phyloP scores from a whole-genome alignment of 23 red algal species.

The Agarophyton chilense region DNA sequence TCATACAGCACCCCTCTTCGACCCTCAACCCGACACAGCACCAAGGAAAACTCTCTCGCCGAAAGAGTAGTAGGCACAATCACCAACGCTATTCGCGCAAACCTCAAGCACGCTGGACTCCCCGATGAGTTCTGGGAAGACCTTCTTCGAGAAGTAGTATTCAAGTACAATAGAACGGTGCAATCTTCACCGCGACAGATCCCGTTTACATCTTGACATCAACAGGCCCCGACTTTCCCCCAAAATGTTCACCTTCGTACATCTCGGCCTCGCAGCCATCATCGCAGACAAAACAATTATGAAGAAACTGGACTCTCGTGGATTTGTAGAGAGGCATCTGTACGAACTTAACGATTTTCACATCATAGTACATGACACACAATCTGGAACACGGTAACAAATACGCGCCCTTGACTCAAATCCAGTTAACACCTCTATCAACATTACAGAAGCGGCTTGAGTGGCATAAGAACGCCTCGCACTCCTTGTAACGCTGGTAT shows the following conservation, averaged over 20 bases:
- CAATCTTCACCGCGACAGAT: not conserved
- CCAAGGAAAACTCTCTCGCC: conserved; percentile 32
- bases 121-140: not conserved
- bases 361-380: not conserved
- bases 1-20: not conserved
- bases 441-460: conserved; percentile 22
- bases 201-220: not conserved
- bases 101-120: not conserved
- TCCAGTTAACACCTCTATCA: not conserved
- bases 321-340: not conserved
- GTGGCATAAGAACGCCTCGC: conserved; percentile 64
- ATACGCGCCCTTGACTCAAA: conserved; percentile 16
- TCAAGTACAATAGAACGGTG: not conserved
- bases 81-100: not conserved
- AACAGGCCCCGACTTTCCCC: not conserved
- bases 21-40: not conserved
- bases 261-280: conserved; percentile 5
- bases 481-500: conserved; percentile 54
- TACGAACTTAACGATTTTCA: not conserved
- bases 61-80: conserved; percentile 11
- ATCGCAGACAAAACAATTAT: not conserved
- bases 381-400: not conserved
- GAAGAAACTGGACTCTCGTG: not conserved
- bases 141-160: not conserved
- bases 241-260: not conserved